Base-by-base conservation (phyloP, 2,329 filamentous ascomycete species). In the Zymoseptoria passerinii region DNA sequence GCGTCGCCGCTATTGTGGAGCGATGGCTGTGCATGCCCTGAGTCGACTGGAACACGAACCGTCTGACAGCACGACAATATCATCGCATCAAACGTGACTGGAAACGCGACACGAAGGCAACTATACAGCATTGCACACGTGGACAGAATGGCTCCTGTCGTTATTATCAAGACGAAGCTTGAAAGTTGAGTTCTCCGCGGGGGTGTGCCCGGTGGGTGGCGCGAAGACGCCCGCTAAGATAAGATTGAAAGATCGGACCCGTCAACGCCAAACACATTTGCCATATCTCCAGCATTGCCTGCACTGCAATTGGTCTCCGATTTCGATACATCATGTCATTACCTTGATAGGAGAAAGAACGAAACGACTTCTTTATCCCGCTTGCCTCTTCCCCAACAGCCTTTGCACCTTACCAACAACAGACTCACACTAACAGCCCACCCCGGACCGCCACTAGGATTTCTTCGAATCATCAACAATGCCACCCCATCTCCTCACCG, bases 401-500 rank as follows among this genome's bases (percentile, higher is more conserved):
- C n/a, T 40, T 9, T 40, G 10, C 35, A 40, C 35, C 13, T 44
- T 13, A n/a, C 13, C 35, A 23, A 23, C 23, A 23, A 23, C 23
- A 23, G 35, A 44, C 35, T 44, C 35, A 16, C 35, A 44, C 5
- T 44, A 6, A n/a, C 35, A 44, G 35, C 13, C 35, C 4, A n/a
- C 13, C n/a, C 35, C 35, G 13, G 13, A 44, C 35, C 35, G 35
- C 35, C 35, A 44, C 35, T 16, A 16, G 16, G 16, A 40, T 2
- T 16, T 40, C 35, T 44, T 7, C 16, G n/a, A 44, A 44, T 13
- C 7, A 16, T 6, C 35, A 13, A 44, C 51, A 23, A 79, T 79
- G 77, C 67, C 72, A 35, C 76, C 79, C 44, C 78, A 86, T 3
- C 79, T 95, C 54, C 83, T 95, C 52, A 87, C 88, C 51, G 85